These are phyloP conservation scores for Mycena polygramma DNA, from an alignment of 768 basidiomycete genomes.

Conservation along the genomic window DNA sequence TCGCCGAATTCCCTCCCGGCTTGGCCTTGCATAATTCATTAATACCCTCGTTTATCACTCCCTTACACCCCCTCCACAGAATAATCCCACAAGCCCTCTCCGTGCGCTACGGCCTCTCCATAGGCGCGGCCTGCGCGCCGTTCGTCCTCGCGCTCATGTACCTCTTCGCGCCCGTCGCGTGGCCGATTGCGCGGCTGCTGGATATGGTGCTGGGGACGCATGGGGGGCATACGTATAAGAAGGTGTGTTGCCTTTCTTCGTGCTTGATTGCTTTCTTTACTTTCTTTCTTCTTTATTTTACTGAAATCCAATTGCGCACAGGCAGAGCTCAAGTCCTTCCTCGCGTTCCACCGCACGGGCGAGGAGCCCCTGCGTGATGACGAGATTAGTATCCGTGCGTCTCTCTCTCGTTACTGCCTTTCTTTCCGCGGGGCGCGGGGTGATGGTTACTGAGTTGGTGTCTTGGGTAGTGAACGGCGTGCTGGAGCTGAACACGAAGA, in stretches of 20 bases:
- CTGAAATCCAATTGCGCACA: no score
- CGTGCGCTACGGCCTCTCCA: slow-evolving; percentile 83
- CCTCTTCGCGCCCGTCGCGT: slow-evolving; percentile 78
- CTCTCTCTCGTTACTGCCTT: no score
- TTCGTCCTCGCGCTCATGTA: slow-evolving; percentile 63
- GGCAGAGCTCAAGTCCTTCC: slow-evolving; percentile 74
- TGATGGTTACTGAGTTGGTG: no score
- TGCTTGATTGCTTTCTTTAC: no score
- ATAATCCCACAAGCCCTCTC: slow-evolving; percentile 81
- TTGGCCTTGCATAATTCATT: background rate
- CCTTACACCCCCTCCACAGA: slow-evolving; percentile 43
- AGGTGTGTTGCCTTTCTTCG: slow-evolving; percentile 46
- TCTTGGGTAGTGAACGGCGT: slow-evolving; percentile 76
- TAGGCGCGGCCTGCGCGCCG: slow-evolving; percentile 84
- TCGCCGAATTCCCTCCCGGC: background rate
- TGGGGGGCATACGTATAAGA: slow-evolving; percentile 84
- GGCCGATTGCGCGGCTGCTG: slow-evolving; percentile 84
- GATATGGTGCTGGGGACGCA: slow-evolving; percentile 84
- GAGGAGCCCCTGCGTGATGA: slow-evolving; percentile 86
- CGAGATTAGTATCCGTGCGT: slow-evolving; percentile 72
- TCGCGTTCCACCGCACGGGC: slow-evolving; percentile 83
- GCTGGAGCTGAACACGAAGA: slow-evolving; percentile 81
- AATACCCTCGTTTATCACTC: background rate
- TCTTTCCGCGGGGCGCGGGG: no score
- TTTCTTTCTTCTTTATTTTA: no score